Evolutionary conservation across 169 alveolate species (phyloP).

Genomic region (Babesia gibsoni): DNA sequence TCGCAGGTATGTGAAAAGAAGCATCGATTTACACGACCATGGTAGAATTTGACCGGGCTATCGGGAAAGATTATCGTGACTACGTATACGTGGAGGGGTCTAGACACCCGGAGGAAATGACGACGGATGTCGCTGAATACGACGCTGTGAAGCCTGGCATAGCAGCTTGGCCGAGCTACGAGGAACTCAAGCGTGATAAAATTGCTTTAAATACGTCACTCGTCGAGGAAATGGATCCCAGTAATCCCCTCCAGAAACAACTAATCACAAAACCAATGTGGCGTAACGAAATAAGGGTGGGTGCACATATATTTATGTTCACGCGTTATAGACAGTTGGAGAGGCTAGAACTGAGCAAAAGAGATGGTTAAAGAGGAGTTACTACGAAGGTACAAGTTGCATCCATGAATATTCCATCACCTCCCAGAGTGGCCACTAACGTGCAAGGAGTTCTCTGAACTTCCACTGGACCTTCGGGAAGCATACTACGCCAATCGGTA

Average conservation of each 20-base stretch:
- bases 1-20: slow-evolving; percentile 27
- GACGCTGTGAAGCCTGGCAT: slow-evolving; percentile 67
- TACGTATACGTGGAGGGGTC: slow-evolving; percentile 20
- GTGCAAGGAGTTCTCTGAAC: slow-evolving; percentile 60
- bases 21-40: slow-evolving; percentile 18
- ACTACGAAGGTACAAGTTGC: slow-evolving; percentile 28
- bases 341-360: slow-evolving; percentile 72
- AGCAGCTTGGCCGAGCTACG: slow-evolving; percentile 76
- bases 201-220: slow-evolving; percentile 54
- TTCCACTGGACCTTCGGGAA: slow-evolving; percentile 62
- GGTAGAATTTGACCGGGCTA: slow-evolving; percentile 47
- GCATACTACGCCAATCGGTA: slow-evolving; percentile 62
- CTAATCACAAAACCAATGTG: slow-evolving; percentile 28
- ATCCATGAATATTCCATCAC: background rate
- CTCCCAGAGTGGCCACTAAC: slow-evolving; percentile 67
- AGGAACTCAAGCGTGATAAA: slow-evolving; percentile 38
- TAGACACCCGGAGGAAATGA: slow-evolving; percentile 27
- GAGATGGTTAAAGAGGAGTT: slow-evolving; percentile 67
- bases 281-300: slow-evolving; percentile 28
- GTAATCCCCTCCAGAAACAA: slow-evolving; percentile 26
- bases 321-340: slow-evolving; percentile 51
- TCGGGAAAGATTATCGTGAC: slow-evolving; percentile 31
- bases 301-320: background rate
- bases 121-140: slow-evolving; percentile 71
- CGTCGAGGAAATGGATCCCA: slow-evolving; percentile 31